Conservation (phyloP, 1,139 yeast species). For the Kodamaea alishanica region DNA sequence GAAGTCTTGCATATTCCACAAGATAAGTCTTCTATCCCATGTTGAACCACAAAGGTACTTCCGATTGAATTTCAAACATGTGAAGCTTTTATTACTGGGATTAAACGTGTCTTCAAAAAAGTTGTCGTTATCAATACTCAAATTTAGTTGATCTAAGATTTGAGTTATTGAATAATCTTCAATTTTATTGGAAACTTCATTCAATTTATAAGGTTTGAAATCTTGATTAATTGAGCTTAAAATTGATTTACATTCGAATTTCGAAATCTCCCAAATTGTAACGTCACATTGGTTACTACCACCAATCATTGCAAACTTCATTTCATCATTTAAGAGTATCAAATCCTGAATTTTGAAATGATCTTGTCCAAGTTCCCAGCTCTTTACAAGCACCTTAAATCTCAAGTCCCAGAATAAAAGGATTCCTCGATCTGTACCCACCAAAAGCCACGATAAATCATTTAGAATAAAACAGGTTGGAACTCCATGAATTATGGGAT, state of each 20-base stretch:
- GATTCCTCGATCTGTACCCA: constrained; percentile 75
- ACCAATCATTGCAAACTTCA: constrained; percentile 52
- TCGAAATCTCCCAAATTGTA: constrained; percentile 74
- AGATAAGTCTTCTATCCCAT: constrained; percentile 24
- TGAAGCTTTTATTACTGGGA: constrained; percentile 13
- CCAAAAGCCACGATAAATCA: constrained; percentile 54
- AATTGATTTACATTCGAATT: constrained; percentile 58
- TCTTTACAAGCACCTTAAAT: constrained; percentile 55
- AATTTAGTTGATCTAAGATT: constrained; percentile 11
- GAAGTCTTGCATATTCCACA: constrained; percentile 31
- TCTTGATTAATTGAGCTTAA: constrained; percentile 32
- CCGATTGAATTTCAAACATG: constrained; percentile 12
- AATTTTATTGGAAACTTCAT: constrained; percentile 24
- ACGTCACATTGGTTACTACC: constrained; percentile 62
- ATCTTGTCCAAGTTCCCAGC: constrained; percentile 46
- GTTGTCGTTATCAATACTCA: constrained; percentile 10
- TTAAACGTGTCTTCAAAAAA: constrained; percentile 9
- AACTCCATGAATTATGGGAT: constrained; percentile 63
- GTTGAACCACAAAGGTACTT: constrained; percentile 28
- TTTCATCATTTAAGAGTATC: too few relatives aligned
- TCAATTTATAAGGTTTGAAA: constrained; percentile 32
- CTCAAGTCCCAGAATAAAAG: constrained; percentile 80
- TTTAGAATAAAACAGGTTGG: constrained; percentile 60
- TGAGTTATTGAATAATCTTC: constrained; percentile 20
- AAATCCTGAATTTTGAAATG: too few relatives aligned